phyloP scores from a whole-genome alignment of 1,284 basidiomycete species.

The Malassezia nana region DNA sequence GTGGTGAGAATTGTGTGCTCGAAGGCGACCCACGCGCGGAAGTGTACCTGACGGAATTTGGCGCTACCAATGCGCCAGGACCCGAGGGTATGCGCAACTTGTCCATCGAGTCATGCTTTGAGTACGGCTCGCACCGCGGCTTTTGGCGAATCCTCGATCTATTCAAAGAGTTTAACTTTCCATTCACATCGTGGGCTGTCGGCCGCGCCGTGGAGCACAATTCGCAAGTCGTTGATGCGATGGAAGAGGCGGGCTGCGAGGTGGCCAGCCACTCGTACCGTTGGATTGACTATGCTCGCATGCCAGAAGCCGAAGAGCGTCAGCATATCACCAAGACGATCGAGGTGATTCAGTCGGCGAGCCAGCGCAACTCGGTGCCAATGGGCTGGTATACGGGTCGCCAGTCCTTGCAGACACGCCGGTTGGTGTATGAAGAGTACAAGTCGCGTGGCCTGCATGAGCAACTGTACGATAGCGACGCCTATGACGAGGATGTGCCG shows the following conservation, averaged over 20 bases:
- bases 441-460: conserved; percentile 27
- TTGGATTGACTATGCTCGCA: conserved; percentile 46
- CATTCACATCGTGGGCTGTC: conserved; percentile 48
- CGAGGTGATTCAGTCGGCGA: conserved; percentile 40
- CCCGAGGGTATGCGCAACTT: conserved; percentile 38
- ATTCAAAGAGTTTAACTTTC: conserved; percentile 41
- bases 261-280: conserved; percentile 48
- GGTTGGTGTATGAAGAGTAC: conserved; percentile 45
- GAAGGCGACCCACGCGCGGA: conserved; percentile 45
- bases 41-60: conserved; percentile 46
- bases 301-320: conserved; percentile 43
- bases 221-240: conserved; percentile 39
- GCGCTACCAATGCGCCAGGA: conserved; percentile 24
- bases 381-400: conserved; percentile 50
- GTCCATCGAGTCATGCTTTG: conserved; percentile 48
- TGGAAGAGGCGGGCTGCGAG: conserved; percentile 47
- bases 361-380: conserved; percentile 30
- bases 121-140: conserved; percentile 49
- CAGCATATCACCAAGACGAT: conserved; percentile 44
- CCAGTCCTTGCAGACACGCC: conserved; percentile 37
- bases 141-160: conserved; percentile 49
- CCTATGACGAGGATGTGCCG: conserved; percentile 50
- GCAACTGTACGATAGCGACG: conserved; percentile 40
- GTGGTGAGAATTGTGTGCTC: conserved; percentile 46
- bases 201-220: conserved; percentile 49